Percentiles rank a stretch among this genome's conserved stretches.
Conservation (phyloP, 2,329 filamentous ascomycete genomes). For the Pseudogymnoascus sp. region DNA sequence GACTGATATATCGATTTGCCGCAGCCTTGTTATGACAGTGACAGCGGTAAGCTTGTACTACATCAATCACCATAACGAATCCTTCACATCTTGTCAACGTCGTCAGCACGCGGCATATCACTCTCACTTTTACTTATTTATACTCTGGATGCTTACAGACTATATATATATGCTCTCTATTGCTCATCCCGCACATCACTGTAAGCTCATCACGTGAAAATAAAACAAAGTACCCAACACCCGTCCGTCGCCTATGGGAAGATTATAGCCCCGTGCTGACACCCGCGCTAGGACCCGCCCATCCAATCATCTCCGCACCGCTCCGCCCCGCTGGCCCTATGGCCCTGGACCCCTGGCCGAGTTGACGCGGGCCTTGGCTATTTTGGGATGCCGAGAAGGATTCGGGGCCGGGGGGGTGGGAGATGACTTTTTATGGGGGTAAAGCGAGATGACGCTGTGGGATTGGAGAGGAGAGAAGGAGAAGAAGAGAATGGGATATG, state of each 20-base stretch:
- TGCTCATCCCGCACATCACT: neutral
- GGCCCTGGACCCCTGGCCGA: neutral
- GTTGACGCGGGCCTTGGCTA: conserved; percentile 2
- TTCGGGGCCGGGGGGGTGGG: neutral
- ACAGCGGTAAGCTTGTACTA: neutral
- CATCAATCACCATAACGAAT: neutral
- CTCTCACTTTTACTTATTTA: neutral
- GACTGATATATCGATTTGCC: neutral
- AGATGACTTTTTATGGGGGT: neutral
- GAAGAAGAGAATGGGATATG: neutral
- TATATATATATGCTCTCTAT: neutral
- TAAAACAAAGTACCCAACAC: neutral
- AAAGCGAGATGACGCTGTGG: neutral
- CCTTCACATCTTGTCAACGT: neutral
- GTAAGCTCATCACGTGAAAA: neutral
- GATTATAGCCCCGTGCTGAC: neutral
- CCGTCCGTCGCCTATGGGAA: neutral
- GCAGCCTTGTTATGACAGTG: neutral
- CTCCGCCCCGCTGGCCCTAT: neutral
- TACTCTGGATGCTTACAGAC: neutral
- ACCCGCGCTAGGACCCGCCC: neutral
- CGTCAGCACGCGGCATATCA: neutral
- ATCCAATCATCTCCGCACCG: neutral
- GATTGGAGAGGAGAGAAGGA: neutral
- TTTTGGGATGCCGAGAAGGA: neutral